phyloP scores from a whole-genome alignment of 176 grass and related monocot genomes.

The Eleusine indica region DNA sequence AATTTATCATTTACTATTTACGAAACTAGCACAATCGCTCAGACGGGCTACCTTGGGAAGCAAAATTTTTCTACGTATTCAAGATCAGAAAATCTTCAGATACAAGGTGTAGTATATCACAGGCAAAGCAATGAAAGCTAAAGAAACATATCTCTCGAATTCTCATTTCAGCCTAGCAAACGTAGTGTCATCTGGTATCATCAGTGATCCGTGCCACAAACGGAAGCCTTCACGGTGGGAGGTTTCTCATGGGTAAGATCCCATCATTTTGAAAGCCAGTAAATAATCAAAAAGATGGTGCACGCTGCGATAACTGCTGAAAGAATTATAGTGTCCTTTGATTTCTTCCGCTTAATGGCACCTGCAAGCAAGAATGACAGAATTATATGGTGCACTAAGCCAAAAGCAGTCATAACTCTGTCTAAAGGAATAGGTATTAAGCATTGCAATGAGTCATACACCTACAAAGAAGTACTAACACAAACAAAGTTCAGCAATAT shows the following conservation, averaged over 20 bases:
- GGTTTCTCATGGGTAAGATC: neutral
- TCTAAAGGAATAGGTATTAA: neutral
- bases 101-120: conserved; percentile 32
- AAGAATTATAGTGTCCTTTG: conserved; percentile 92
- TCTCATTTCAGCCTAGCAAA: conserved; percentile 12
- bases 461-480: neutral
- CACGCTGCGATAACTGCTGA: conserved; percentile 91
- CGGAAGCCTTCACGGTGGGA: neutral
- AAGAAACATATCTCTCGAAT: neutral
- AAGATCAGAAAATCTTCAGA: conserved; percentile 10
- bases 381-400: neutral
- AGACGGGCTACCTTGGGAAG: neutral
- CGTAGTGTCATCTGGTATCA: neutral
- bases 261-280: conserved; percentile 94
- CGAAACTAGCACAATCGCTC: neutral
- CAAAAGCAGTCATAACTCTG: neutral
- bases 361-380: conserved; percentile 49
- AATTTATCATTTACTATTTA: conserved; percentile 44
- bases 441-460: neutral
- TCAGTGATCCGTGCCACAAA: neutral
- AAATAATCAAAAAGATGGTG: conserved; percentile 88
- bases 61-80: conserved; percentile 30
- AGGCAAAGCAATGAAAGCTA: conserved; percentile 14
- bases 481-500: neutral
- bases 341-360: conserved; percentile 94